Percentiles rank a stretch among this genome's conserved stretches.
These are phyloP conservation scores for Albizia julibrissin DNA, from an alignment of 306 rosid genomes.

Conservation along the genomic window DNA sequence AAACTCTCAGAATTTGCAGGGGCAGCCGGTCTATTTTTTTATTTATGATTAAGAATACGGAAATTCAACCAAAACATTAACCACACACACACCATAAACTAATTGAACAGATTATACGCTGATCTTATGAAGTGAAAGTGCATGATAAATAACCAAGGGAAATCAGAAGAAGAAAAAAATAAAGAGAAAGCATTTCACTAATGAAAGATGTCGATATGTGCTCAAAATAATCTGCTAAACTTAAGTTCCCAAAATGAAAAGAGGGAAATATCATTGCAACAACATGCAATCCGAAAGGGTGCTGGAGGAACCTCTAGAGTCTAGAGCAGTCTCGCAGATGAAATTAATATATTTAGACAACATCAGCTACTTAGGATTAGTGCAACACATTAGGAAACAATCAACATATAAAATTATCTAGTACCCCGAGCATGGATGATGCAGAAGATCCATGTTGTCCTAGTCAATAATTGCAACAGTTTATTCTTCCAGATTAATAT, in stretches of 20 bases:
- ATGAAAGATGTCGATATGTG: background rate
- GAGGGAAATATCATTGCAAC: background rate
- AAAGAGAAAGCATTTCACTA: background rate
- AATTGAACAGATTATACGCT: background rate
- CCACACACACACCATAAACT: background rate
- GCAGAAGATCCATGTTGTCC: slow-evolving; percentile 7
- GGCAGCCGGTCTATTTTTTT: slow-evolving; percentile 3
- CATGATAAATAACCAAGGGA: slow-evolving; percentile 8
- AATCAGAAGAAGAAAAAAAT: background rate
- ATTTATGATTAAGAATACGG: background rate
- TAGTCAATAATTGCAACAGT: background rate
- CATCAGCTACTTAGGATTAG: background rate
- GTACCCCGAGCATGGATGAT: background rate
- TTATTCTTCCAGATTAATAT: slow-evolving; percentile 10
- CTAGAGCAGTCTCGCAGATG: background rate
- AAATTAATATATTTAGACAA: background rate
- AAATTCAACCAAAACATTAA: background rate
- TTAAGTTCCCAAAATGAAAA: background rate
- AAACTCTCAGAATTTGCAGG: background rate
- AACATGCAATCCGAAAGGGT: background rate
- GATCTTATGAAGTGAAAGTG: background rate
- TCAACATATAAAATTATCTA: slow-evolving; percentile 15
- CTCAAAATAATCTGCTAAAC: slow-evolving; percentile 17
- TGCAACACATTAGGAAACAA: slow-evolving; percentile 1
- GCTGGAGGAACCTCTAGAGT: background rate